These are phyloP conservation scores for Spiraea crenata DNA, from an alignment of 331 rosid genomes.

Conservation along the genomic window DNA sequence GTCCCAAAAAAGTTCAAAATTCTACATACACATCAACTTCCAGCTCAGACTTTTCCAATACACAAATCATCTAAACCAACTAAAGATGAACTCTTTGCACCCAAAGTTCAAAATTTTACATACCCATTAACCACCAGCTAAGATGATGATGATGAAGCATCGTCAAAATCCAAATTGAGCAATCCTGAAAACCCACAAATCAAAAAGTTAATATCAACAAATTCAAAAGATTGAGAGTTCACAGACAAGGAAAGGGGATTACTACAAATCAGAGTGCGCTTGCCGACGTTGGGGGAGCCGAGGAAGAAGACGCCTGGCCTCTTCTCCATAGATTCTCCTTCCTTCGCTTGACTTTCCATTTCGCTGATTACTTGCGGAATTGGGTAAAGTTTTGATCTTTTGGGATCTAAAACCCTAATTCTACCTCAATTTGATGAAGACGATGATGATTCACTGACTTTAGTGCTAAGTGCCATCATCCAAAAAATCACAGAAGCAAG, in stretches of 20 bases:
- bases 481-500: too few relatives aligned
- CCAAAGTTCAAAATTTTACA: too few relatives aligned
- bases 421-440: background rate
- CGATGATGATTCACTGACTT: background rate
- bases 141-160: constrained; percentile 46
- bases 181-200: constrained; percentile 50
- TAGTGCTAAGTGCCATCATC: background rate
- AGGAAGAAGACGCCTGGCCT: constrained; percentile 67
- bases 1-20: background rate
- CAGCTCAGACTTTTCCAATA: too few relatives aligned
- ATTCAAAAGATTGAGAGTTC: background rate
- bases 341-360: constrained; percentile 15
- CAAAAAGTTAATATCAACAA: background rate
- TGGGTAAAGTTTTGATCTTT: background rate
- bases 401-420: constrained; percentile 1
- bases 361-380: background rate
- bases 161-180: constrained; percentile 57
- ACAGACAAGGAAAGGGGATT: constrained; percentile 15
- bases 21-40: constrained; percentile 62
- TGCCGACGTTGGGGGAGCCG: constrained; percentile 80
- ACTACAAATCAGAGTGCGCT: constrained; percentile 81
- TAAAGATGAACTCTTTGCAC: too few relatives aligned
- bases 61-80: too few relatives aligned
- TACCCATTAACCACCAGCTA: too few relatives aligned
- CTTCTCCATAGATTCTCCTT: constrained; percentile 33